Percentiles rank a stretch among this genome's conserved stretches.
Conservation (phyloP, 805 yeast genomes). For the Zygosaccharomyces siamensis region DNA sequence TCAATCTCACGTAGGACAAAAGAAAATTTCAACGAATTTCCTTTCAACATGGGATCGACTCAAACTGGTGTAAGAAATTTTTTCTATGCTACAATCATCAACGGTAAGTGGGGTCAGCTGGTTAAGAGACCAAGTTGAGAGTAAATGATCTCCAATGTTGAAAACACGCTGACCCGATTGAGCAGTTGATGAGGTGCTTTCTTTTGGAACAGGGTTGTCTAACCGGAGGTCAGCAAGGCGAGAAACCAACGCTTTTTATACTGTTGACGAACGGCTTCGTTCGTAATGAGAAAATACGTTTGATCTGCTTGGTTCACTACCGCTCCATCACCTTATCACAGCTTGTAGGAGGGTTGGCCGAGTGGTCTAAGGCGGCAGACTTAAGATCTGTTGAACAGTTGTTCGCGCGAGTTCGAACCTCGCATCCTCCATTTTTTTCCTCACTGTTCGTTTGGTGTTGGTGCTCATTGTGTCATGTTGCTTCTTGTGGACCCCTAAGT, state of each 20-base stretch:
- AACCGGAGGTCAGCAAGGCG: too few species aligned
- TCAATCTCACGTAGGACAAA: constrained; percentile 24
- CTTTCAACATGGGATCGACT: constrained; percentile 19
- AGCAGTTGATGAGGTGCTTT: constrained; percentile 11
- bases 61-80: constrained; percentile 27
- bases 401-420: constrained; percentile 40
- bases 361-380: constrained; percentile 41
- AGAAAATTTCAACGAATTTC: constrained; percentile 2
- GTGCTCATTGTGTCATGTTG: too few species aligned
- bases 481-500: too few species aligned
- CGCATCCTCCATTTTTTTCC: constrained; percentile 33
- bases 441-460: too few species aligned
- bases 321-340: too few species aligned
- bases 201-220: too few species aligned
- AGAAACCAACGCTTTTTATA: not conserved
- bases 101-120: constrained; percentile 1
- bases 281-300: not conserved
- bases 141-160: not conserved
- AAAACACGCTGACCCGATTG: constrained; percentile 8
- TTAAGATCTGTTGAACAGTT: constrained; percentile 40
- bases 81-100: constrained; percentile 21
- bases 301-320: too few species aligned
- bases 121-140: not conserved
- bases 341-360: constrained; percentile 35
- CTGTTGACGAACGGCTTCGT: not conserved